phyloP scores from a whole-genome alignment of 352 stramenopile genomes.

The Chrysophaeum taylorii region DNA sequence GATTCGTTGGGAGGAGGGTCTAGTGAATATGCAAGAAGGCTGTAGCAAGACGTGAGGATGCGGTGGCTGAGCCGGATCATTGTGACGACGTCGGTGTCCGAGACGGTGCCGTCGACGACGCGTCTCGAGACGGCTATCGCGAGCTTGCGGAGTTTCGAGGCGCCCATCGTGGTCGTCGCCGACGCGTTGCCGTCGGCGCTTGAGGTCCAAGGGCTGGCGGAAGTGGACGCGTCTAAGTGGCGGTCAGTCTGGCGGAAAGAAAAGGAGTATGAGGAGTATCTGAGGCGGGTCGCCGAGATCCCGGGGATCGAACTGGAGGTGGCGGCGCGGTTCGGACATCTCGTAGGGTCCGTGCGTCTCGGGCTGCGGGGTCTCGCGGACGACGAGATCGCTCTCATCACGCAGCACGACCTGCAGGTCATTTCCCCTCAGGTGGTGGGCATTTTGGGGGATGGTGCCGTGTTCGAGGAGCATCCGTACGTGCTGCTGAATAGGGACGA shows the following conservation, averaged over 20 bases:
- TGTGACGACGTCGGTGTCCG: neutral
- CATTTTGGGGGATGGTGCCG: too few relatives aligned
- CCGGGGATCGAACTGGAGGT: neutral
- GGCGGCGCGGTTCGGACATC: neutral
- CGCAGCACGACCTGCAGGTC: conserved; percentile 17
- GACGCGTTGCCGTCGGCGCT: neutral
- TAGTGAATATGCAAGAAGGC: too few relatives aligned
- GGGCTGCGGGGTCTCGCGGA: neutral
- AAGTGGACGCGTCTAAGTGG: neutral
- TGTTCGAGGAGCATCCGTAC: too few relatives aligned
- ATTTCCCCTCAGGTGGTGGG: too few relatives aligned
- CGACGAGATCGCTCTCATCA: conserved; percentile 8
- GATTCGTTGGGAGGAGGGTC: too few relatives aligned
- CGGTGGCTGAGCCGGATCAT: neutral
- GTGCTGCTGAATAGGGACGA: neutral
- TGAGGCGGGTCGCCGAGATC: neutral
- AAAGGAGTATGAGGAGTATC: neutral
- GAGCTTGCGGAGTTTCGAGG: neutral
- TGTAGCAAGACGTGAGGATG: too few relatives aligned
- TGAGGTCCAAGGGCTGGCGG: neutral
- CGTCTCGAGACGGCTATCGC: neutral
- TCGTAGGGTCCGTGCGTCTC: conserved; percentile 1
- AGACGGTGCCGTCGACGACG: neutral
- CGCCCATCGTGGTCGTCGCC: neutral
- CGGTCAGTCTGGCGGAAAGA: neutral